A percentile compares a stretch with the other conserved stretches of the same genome.
Conservation (phyloP, 345 rosid species). For the Pseudoturritis turrita region DNA sequence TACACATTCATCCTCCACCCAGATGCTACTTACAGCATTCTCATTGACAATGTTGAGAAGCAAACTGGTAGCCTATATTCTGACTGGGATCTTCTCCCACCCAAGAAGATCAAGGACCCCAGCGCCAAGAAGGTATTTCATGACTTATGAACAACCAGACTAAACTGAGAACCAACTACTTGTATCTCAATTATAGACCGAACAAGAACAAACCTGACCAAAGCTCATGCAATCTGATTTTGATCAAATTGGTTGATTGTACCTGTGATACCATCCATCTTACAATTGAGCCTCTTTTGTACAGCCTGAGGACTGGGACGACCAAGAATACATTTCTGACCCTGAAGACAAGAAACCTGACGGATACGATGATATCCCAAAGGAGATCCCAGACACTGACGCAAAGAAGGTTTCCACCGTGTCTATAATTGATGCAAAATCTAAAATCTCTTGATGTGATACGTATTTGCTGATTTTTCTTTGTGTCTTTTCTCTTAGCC, state of each 20-base stretch:
- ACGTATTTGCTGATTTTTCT: background rate
- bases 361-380: slow-evolving; percentile 96
- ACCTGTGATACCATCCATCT: background rate
- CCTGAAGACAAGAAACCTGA: slow-evolving; percentile 97
- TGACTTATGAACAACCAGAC: slow-evolving; percentile 3
- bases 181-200: background rate
- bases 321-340: slow-evolving; percentile 78
- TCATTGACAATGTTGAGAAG: slow-evolving; percentile 89
- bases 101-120: slow-evolving; percentile 88
- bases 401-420: slow-evolving; percentile 66
- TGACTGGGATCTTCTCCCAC: slow-evolving; percentile 93
- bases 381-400: slow-evolving; percentile 83
- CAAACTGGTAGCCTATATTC: slow-evolving; percentile 85
- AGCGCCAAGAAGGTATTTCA: slow-evolving; percentile 76
- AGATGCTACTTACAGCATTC: slow-evolving; percentile 90
- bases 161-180: background rate
- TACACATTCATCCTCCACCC: slow-evolving; percentile 89
- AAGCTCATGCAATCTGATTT: background rate
- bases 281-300: background rate
- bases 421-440: background rate
- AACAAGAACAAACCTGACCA: background rate
- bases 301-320: slow-evolving; percentile 99
- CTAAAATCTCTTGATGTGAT: background rate
- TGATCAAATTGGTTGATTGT: background rate
- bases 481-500: slow-evolving; percentile 46